Evolutionary conservation across 2,329 filamentous ascomycete genomes (phyloP).

Genomic region (Chaetomiaceae sp.): DNA sequence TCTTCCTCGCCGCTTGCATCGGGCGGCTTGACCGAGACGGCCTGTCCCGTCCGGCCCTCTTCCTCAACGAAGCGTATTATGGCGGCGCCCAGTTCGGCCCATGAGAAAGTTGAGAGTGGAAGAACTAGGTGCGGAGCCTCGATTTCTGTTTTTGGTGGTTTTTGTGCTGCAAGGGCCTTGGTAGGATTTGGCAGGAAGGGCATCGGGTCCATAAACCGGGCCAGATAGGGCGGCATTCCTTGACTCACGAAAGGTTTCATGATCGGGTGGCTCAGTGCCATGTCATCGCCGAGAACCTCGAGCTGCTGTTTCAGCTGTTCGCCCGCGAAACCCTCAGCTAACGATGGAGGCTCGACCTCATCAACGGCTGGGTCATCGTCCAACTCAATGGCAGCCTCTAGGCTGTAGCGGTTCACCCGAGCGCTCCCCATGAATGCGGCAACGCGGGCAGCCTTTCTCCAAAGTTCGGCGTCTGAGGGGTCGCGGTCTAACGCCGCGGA

Average conservation of each 20-base stretch:
- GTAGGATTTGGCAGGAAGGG: conserved; percentile 56
- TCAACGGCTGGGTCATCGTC: conserved; percentile 61
- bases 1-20: conserved; percentile 36
- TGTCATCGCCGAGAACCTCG: conserved; percentile 48
- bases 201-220: conserved; percentile 56
- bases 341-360: conserved; percentile 58
- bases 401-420: conserved; percentile 56
- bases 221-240: conserved; percentile 47
- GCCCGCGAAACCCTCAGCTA: conserved; percentile 60
- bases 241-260: conserved; percentile 55
- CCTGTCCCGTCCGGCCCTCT: conserved; percentile 34
- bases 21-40: conserved; percentile 36
- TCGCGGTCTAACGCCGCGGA: conserved; percentile 58
- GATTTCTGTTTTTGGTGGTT: conserved; percentile 22
- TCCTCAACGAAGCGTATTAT: conserved; percentile 36
- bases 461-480: conserved; percentile 63
- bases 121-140: conserved; percentile 28
- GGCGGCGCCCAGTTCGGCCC: conserved; percentile 41
- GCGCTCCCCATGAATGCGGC: conserved; percentile 54
- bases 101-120: conserved; percentile 34
- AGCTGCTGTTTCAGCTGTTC: conserved; percentile 57
- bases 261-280: conserved; percentile 56
- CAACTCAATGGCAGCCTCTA: conserved; percentile 63
- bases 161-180: conserved; percentile 34
- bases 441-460: conserved; percentile 56